Evolutionary conservation across 352 stramenopile genomes (phyloP), one percentile per base, ranked within the genome.

Genomic region (Globisporangium spinosum): DNA sequence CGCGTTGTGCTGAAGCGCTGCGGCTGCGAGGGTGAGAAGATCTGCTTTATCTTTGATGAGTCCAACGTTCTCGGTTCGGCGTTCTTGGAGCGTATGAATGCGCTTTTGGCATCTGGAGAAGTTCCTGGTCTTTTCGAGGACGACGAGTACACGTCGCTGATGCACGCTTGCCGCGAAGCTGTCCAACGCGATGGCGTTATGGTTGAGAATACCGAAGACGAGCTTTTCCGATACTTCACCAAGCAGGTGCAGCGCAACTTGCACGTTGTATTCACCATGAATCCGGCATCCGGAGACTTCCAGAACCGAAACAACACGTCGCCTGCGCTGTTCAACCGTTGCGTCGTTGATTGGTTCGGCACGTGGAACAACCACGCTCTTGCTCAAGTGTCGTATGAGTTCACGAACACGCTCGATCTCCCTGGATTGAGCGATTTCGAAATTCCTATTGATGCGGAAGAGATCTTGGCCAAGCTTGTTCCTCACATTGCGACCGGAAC

Each of bases 41-140:
- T 99, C 32, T 99, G 97, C 68, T 99, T 99, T 74, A 99, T 99
- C 70, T 99, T 99, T 81, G 98, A 99, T 74, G 98, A 99, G 78
- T 97, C 89, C 12, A 99, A 99, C 71, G 97, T 98, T 22, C 83
- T 99, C 1, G 91, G 97, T 38, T 98, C 95, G 12, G 97, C 97
- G 4, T 99, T 99, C 76, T 84, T 99, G 71, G 98, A 99, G 77
- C 93, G 98, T 2, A 99, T 99, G 98, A 99, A 99, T 80, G 98
- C 98, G 10, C 77, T 99, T 35, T 79, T 99, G 49, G 98, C 98
- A 8, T 99, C 92, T 59, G 98, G 98, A 25, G 98, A 99, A 89
- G 97, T 99, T 5, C 98, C 98, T 15, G 98, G 98, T 58, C 85
- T 99, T 29, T 99, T 99, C 74, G 97, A 99, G 87, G 98, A 98